These are phyloP conservation scores for Clitopilus hobsonii DNA, from an alignment of 768 basidiomycete genomes.

Conservation along the genomic window DNA sequence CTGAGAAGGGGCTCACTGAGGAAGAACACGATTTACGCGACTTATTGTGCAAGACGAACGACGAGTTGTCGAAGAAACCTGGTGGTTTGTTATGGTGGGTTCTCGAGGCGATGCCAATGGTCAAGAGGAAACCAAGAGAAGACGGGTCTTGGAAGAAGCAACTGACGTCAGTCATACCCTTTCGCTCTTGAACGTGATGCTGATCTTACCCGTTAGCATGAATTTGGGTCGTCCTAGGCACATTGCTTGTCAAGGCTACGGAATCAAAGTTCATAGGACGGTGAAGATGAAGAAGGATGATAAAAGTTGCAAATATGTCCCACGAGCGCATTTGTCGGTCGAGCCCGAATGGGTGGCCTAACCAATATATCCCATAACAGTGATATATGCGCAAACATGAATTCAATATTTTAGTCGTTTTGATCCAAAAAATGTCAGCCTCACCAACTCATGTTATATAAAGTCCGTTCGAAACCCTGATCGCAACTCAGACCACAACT, in stretches of 20 bases:
- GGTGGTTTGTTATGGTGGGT: slow-evolving; percentile 73
- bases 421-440: too few relatives aligned
- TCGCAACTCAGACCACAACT: background rate
- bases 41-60: slow-evolving; percentile 41
- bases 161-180: background rate
- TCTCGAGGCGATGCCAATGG: slow-evolving; percentile 58
- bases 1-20: slow-evolving; percentile 21
- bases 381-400: too few relatives aligned
- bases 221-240: slow-evolving; percentile 33
- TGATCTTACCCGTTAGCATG: slow-evolving; percentile 9
- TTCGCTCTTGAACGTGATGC: background rate
- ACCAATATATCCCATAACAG: too few relatives aligned
- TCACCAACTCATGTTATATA: too few relatives aligned
- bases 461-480: background rate
- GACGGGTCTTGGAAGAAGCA: background rate
- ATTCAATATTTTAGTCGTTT: too few relatives aligned
- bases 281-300: slow-evolving; percentile 56
- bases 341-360: background rate
- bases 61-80: slow-evolving; percentile 39
- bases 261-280: slow-evolving; percentile 43
- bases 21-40: slow-evolving; percentile 54
- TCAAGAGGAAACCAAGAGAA: slow-evolving; percentile 13
- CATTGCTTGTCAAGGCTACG: slow-evolving; percentile 32
- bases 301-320: slow-evolving; percentile 28
- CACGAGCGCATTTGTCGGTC: slow-evolving; percentile 12